Evolutionary conservation across 1,139 yeast genomes (phyloP).

Genomic region (Pichia sp.): DNA sequence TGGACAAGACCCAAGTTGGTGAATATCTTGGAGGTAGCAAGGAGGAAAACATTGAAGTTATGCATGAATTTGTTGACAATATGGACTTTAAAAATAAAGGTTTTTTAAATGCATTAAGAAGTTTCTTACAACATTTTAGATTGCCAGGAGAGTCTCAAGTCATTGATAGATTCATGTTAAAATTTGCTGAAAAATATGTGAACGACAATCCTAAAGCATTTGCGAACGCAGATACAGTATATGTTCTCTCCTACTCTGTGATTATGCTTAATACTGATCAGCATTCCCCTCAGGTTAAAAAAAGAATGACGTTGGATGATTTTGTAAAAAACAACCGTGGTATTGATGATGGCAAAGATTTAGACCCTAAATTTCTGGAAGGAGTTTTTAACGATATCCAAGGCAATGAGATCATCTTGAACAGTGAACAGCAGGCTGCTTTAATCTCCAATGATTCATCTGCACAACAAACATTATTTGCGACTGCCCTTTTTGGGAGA

Average conservation of each 20-base stretch:
- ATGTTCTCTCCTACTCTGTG: constrained; percentile 86
- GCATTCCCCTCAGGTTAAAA: constrained; percentile 82
- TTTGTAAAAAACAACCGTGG: constrained; percentile 84
- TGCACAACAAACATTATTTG: constrained; percentile 44
- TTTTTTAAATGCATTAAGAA: constrained; percentile 84
- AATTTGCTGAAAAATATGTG: constrained; percentile 89
- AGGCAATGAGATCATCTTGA: constrained; percentile 78
- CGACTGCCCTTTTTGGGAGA: constrained; percentile 60
- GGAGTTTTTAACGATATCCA: constrained; percentile 74
- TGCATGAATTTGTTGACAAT: constrained; percentile 91
- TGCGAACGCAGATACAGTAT: constrained; percentile 92
- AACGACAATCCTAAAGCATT: constrained; percentile 83
- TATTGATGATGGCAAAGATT: constrained; percentile 86
- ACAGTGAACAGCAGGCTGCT: constrained; percentile 94
- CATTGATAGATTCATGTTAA: constrained; percentile 92
- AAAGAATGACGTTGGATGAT: constrained; percentile 82
- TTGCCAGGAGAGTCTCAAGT: constrained; percentile 98
- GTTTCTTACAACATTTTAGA: constrained; percentile 80
- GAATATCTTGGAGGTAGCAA: constrained; percentile 91
- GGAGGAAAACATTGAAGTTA: constrained; percentile 67
- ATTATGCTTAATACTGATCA: constrained; percentile 91
- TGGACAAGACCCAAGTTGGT: constrained; percentile 83
- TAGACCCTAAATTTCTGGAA: constrained; percentile 68
- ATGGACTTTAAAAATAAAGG: constrained; percentile 69
- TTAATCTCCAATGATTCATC: constrained; percentile 53